phyloP scores from a whole-genome alignment of 179 eudicot species.

The Heliamphora pulchella region DNA sequence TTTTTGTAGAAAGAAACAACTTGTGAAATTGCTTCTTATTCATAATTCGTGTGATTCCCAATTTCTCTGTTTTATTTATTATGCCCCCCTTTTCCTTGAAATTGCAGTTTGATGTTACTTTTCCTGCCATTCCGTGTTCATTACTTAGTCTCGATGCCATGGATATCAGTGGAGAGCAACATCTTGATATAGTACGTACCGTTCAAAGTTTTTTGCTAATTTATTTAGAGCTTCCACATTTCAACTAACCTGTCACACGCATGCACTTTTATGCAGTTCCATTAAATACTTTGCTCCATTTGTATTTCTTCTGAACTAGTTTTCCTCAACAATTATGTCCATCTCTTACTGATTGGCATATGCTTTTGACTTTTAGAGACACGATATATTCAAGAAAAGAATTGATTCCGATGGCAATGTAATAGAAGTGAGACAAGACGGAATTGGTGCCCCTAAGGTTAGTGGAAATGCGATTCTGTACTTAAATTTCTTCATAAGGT shows the following conservation, averaged over 20 bases:
- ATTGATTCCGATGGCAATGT: constrained; percentile 71
- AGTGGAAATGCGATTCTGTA: constrained; percentile 18
- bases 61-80: constrained; percentile 16
- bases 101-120: constrained; percentile 63
- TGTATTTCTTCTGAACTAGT: background rate
- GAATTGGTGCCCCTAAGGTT: constrained; percentile 92
- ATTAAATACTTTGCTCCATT: background rate
- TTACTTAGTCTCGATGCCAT: constrained; percentile 55
- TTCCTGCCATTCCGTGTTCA: constrained; percentile 53
- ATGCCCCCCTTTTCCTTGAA: constrained; percentile 15
- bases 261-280: background rate
- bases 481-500: constrained; percentile 5
- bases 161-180: constrained; percentile 69
- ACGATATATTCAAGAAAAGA: constrained; percentile 87
- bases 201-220: background rate
- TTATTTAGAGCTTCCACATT: background rate
- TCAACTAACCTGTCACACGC: too few species aligned
- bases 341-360: constrained; percentile 9
- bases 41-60: background rate
- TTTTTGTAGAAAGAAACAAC: background rate
- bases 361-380: constrained; percentile 53
- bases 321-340: background rate
- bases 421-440: constrained; percentile 56
- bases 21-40: background rate
- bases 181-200: constrained; percentile 52